Evolutionary conservation across 2,329 filamentous ascomycete species (phyloP).

Genomic region (Ophiosphaerella narmari): DNA sequence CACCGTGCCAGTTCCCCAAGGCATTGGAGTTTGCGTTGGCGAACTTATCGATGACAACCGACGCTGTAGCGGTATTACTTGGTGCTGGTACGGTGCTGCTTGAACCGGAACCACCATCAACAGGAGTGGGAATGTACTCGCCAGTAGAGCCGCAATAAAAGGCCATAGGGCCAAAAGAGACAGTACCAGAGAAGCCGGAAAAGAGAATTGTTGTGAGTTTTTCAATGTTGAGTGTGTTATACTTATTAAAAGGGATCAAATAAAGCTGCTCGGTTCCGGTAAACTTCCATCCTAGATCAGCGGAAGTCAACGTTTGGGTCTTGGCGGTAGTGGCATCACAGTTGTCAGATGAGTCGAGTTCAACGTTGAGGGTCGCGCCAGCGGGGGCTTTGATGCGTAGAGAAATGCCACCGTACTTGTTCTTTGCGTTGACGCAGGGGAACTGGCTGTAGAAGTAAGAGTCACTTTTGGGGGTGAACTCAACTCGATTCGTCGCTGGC

Average conservation of each 20-base stretch:
- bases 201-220: conserved; percentile 61
- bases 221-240: conserved; percentile 54
- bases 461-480: conserved; percentile 54
- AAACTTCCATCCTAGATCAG: conserved; percentile 63
- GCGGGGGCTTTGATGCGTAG: conserved; percentile 59
- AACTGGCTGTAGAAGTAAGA: conserved; percentile 65
- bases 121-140: conserved; percentile 56
- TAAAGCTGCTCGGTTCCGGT: conserved; percentile 65
- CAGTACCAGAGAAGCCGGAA: conserved; percentile 50
- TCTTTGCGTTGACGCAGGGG: conserved; percentile 58
- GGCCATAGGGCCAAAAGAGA: conserved; percentile 61
- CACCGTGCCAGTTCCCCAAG: conserved; percentile 68
- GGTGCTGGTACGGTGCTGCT: conserved; percentile 58
- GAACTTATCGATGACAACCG: conserved; percentile 67
- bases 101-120: conserved; percentile 48
- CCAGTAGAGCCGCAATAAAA: conserved; percentile 62
- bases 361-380: conserved; percentile 58
- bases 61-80: conserved; percentile 50
- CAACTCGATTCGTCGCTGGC: conserved; percentile 53
- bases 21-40: conserved; percentile 58
- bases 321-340: conserved; percentile 51
- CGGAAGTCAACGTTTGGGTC: conserved; percentile 48
- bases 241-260: conserved; percentile 61
- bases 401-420: conserved; percentile 60
- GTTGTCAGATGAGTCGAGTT: conserved; percentile 54